A percentile compares a stretch with the other conserved stretches of the same genome.
Conservation (phyloP, 805 yeast genomes). For the Candida awuae region DNA sequence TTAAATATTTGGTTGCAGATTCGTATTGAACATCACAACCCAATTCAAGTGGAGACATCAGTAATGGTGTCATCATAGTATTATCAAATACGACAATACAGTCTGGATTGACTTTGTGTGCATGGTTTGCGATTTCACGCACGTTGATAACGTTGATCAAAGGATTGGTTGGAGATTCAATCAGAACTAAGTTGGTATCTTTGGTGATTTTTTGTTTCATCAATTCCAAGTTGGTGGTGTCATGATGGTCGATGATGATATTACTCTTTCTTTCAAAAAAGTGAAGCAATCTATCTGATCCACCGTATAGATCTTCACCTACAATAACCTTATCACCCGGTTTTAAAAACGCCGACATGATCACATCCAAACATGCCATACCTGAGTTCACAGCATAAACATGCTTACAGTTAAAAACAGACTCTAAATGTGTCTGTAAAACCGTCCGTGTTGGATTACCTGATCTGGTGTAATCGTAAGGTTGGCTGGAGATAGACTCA, state of each 20-base stretch:
- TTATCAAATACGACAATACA: slow-evolving; percentile 80
- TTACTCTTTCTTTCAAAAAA: slow-evolving; percentile 58
- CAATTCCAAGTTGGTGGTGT: slow-evolving; percentile 64
- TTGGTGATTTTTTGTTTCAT: slow-evolving; percentile 48
- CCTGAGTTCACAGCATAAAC: slow-evolving; percentile 84
- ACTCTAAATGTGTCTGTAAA: slow-evolving; percentile 68
- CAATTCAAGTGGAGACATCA: slow-evolving; percentile 75
- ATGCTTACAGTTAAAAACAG: slow-evolving; percentile 68
- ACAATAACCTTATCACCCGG: slow-evolving; percentile 92
- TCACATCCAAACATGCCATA: slow-evolving; percentile 80
- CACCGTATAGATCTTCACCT: slow-evolving; percentile 93
- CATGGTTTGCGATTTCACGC: slow-evolving; percentile 52
- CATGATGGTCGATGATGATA: slow-evolving; percentile 64
- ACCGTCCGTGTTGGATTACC: slow-evolving; percentile 90
- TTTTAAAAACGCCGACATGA: slow-evolving; percentile 60
- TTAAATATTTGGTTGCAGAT: slow-evolving; percentile 84
- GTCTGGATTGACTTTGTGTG: slow-evolving; percentile 60
- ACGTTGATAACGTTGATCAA: slow-evolving; percentile 82
- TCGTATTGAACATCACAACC: slow-evolving; percentile 92
- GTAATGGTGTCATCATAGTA: slow-evolving; percentile 93
- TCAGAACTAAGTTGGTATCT: slow-evolving; percentile 67
- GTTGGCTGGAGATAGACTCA: slow-evolving; percentile 53
- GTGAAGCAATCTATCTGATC: slow-evolving; percentile 78
- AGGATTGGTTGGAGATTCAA: slow-evolving; percentile 93
- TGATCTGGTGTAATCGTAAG: slow-evolving; percentile 80